Conservation (phyloP, 257 asterid species). For the Leptodermis oblonga region DNA sequence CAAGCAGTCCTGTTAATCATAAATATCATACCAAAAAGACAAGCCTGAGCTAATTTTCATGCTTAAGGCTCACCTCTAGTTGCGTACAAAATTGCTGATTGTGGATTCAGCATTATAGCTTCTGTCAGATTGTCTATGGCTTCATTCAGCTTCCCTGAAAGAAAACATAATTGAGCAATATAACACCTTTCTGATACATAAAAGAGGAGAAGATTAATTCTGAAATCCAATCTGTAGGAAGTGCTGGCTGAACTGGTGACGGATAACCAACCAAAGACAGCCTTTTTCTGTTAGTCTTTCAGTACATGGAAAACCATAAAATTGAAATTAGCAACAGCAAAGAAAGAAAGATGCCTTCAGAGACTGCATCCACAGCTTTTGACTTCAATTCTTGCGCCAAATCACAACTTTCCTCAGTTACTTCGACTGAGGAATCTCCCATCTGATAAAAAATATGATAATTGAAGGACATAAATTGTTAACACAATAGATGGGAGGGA, state of each 20-base stretch:
- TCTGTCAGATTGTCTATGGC: conserved; percentile 54
- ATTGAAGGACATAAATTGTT: not conserved
- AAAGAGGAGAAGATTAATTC: conserved; percentile 1
- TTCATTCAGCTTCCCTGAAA: conserved; percentile 54
- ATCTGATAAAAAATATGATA: conserved; percentile 37
- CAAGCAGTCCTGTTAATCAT: conserved; percentile 8
- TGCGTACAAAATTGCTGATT: conserved; percentile 58
- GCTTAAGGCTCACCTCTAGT: conserved; percentile 45
- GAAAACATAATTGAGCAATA: conserved; percentile 3
- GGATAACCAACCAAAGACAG: not conserved
- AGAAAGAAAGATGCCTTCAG: conserved; percentile 38
- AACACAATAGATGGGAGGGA: not conserved
- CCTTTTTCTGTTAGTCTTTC: not conserved
- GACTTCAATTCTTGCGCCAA: conserved; percentile 53
- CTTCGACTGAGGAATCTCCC: conserved; percentile 66
- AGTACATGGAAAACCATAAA: not conserved
- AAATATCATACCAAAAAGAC: conserved; percentile 6
- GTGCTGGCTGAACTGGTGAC: not conserved
- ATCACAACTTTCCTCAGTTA: conserved; percentile 57
- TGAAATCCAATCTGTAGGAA: not conserved
- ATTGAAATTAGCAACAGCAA: conserved; percentile 5
- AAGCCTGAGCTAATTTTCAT: not conserved
- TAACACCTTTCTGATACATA: conserved; percentile 6
- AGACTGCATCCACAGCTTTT: conserved; percentile 52
- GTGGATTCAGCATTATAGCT: conserved; percentile 61